A percentile compares a stretch with the other conserved stretches of the same genome.
These are phyloP conservation scores for Yamagishiella unicocca DNA, from an alignment of 139 green algal species.

Conservation along the genomic window DNA sequence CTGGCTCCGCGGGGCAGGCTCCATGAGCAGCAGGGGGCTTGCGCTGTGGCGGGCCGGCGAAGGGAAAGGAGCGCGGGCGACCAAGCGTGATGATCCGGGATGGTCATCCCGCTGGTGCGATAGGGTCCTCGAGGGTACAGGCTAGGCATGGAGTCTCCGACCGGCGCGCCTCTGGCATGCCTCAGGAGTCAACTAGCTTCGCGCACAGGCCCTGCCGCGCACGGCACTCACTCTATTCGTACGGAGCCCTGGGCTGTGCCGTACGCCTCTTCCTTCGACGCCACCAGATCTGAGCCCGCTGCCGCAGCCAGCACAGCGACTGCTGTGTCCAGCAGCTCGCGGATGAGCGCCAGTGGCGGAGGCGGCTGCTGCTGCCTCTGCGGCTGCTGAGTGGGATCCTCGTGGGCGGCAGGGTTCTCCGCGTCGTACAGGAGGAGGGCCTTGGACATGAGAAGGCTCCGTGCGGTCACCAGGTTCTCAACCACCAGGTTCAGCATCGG, in stretches of 20 bases:
- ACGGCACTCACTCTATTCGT: conserved; percentile 26
- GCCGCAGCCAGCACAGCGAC: background rate
- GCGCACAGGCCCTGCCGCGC: background rate
- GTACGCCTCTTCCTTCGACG: background rate
- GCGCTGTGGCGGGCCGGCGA: too few relatives aligned
- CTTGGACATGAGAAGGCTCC: background rate
- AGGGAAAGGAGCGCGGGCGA: too few relatives aligned
- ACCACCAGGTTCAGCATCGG: conserved; percentile 2
- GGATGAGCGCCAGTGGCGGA: background rate
- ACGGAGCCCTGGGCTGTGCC: background rate
- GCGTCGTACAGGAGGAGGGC: background rate
- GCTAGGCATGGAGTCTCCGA: too few relatives aligned
- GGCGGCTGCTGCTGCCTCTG: conserved; percentile 9
- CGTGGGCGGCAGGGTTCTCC: background rate
- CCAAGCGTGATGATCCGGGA: too few relatives aligned
- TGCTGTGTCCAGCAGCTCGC: background rate
- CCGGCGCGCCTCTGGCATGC: too few relatives aligned
- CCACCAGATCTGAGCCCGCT: background rate
- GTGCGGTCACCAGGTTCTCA: background rate
- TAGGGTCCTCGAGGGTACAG: too few relatives aligned
- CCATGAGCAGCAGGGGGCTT: conserved; percentile 25
- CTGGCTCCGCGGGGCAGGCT: background rate
- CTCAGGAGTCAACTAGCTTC: too few relatives aligned
- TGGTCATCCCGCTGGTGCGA: too few relatives aligned
- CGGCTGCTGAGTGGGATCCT: background rate